Evolutionary conservation across 441 rosid genomes (phyloP).

Genomic region (Gossypium schwendimanii): DNA sequence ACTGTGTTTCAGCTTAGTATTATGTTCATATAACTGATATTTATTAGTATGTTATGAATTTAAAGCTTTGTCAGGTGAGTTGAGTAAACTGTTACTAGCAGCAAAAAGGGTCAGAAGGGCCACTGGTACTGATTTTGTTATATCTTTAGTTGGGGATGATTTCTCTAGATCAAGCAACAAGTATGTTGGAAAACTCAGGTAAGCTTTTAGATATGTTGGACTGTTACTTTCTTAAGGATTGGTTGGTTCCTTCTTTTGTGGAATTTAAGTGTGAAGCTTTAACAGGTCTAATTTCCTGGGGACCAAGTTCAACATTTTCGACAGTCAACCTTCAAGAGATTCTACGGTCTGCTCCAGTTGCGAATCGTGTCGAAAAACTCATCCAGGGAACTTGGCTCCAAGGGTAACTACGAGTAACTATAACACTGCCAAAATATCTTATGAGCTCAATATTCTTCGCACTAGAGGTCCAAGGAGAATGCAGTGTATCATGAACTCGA

Average conservation of each 20-base stretch:
- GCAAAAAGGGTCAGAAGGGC: slow-evolving; percentile 76
- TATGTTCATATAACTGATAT: background rate
- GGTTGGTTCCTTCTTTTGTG: background rate
- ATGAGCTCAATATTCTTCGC: slow-evolving; percentile 76
- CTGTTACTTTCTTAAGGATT: background rate
- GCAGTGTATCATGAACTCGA: slow-evolving; percentile 60
- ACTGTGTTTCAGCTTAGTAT: background rate
- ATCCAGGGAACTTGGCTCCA: slow-evolving; percentile 42
- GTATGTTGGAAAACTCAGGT: slow-evolving; percentile 76
- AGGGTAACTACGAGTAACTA: slow-evolving; percentile 20
- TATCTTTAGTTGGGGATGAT: slow-evolving; percentile 57
- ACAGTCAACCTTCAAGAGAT: slow-evolving; percentile 43
- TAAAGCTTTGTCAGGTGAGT: slow-evolving; percentile 69
- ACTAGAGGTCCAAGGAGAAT: slow-evolving; percentile 92
- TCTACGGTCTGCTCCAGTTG: slow-evolving; percentile 25
- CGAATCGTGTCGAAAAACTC: slow-evolving; percentile 27
- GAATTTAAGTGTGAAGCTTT: slow-evolving; percentile 18
- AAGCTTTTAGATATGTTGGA: slow-evolving; percentile 5
- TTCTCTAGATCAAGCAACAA: slow-evolving; percentile 54
- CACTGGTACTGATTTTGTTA: slow-evolving; percentile 54
- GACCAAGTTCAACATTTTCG: slow-evolving; percentile 71
- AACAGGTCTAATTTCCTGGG: slow-evolving; percentile 92
- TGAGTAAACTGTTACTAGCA: slow-evolving; percentile 65
- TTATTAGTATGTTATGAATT: background rate
- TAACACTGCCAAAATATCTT: slow-evolving; percentile 48